Evolutionary conservation across 2,329 filamentous ascomycete genomes (phyloP).

Genomic region (Fusarium papillatum): DNA sequence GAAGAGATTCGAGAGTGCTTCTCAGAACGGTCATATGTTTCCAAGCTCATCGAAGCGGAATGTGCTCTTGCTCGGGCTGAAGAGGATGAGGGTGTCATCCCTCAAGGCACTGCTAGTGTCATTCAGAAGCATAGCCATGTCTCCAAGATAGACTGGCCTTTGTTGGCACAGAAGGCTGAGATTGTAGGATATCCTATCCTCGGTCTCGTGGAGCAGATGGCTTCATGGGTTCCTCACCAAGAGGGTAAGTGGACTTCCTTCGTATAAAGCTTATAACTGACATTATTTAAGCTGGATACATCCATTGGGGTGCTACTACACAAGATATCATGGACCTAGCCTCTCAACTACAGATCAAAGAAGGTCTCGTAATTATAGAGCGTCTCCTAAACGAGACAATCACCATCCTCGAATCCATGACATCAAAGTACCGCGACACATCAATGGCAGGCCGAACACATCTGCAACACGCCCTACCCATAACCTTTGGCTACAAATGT

Average conservation of each 20-base stretch:
- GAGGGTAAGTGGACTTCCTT: background rate
- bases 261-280: background rate
- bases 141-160: constrained; percentile 41
- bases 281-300: constrained; percentile 50
- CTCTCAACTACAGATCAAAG: constrained; percentile 65
- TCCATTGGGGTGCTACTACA: constrained; percentile 72
- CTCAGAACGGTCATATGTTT: constrained; percentile 63
- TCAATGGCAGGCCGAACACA: constrained; percentile 71
- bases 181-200: constrained; percentile 68
- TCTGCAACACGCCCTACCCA: constrained; percentile 68
- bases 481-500: constrained; percentile 71
- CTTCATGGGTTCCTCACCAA: constrained; percentile 27
- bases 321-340: constrained; percentile 72
- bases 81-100: constrained; percentile 61
- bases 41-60: constrained; percentile 63
- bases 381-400: constrained; percentile 58
- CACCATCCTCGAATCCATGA: constrained; percentile 57
- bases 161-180: constrained; percentile 58
- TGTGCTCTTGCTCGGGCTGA: constrained; percentile 65
- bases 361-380: constrained; percentile 62
- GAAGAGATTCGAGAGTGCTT: constrained; percentile 65
- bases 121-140: constrained; percentile 52
- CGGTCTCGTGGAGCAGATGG: constrained; percentile 60
- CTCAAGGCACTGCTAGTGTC: constrained; percentile 50
- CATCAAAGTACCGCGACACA: constrained; percentile 61